Percentiles rank a stretch among this genome's conserved stretches.
Evolutionary conservation across 2,329 filamentous ascomycete genomes (phyloP).

Genomic region (Aspergillus sergii): DNA sequence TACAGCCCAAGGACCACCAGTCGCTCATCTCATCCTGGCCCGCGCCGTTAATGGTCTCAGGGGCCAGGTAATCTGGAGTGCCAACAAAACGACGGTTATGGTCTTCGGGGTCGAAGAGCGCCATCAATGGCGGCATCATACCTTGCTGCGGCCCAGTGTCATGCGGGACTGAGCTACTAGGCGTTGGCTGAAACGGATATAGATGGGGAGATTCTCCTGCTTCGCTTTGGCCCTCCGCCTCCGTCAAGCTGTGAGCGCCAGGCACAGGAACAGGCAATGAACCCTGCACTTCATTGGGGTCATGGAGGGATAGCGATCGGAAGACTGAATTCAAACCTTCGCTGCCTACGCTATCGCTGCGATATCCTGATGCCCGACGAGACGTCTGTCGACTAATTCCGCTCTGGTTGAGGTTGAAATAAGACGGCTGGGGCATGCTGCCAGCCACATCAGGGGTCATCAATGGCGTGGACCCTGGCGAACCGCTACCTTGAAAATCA

Average conservation of each 20-base stretch:
- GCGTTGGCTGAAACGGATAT: constrained; percentile 63
- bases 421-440: constrained; percentile 81
- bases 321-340: constrained; percentile 84
- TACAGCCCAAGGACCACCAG: constrained; percentile 99
- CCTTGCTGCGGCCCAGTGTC: constrained; percentile 59
- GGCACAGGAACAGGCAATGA: constrained; percentile 35
- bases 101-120: constrained; percentile 92
- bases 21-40: constrained; percentile 98
- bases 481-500: constrained; percentile 78
- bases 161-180: constrained; percentile 51
- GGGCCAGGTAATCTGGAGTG: constrained; percentile 94
- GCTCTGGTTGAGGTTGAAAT: constrained; percentile 70
- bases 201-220: constrained; percentile 77
- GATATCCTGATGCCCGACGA: constrained; percentile 73
- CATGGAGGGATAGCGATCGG: constrained; percentile 73
- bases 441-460: constrained; percentile 76
- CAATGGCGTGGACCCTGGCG: constrained; percentile 80
- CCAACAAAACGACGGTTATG: constrained; percentile 92
- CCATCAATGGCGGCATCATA: constrained; percentile 90
- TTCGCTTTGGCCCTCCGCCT: constrained; percentile 74
- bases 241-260: constrained; percentile 57
- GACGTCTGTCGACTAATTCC: constrained; percentile 63
- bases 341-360: constrained; percentile 91
- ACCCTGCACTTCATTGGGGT: constrained; percentile 53
- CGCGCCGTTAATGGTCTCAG: constrained; percentile 92